Conservation (phyloP, 495 filamentous ascomycete genomes). For the Bacidia gigantensis region DNA sequence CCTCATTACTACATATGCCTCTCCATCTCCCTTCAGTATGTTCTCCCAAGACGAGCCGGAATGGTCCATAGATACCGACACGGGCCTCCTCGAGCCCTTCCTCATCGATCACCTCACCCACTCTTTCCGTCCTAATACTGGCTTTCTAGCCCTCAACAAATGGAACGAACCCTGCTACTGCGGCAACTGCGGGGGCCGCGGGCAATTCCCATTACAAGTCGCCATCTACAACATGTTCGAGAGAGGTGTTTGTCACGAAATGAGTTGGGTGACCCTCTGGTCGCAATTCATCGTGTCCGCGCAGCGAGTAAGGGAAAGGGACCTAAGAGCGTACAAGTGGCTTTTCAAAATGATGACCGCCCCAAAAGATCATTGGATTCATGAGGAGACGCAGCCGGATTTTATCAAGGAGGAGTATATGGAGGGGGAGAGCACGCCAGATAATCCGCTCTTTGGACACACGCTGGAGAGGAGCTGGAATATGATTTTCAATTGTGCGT, state of each 20-base stretch:
- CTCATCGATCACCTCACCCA: neutral
- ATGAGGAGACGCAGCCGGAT: constrained; percentile 2
- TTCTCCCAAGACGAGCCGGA: constrained; percentile 4
- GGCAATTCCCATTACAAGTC: constrained; percentile 2
- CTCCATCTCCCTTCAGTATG: constrained; percentile 4
- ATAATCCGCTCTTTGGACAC: constrained; percentile 7
- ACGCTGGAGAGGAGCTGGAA: constrained; percentile 6
- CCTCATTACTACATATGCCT: constrained; percentile 4
- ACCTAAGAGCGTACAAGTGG: neutral
- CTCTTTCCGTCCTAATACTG: constrained; percentile 3
- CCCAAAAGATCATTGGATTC: constrained; percentile 7
- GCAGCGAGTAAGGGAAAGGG: neutral
- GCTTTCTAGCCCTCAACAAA: constrained; percentile 5
- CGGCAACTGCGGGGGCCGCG: neutral
- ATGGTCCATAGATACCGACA: neutral
- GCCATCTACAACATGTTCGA: constrained; percentile 6
- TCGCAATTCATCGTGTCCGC: constrained; percentile 3
- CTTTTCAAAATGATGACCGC: neutral
- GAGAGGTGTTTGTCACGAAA: neutral
- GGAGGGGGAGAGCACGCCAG: neutral
- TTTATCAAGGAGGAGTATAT: neutral
- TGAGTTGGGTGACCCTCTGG: neutral
- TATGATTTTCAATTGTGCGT: neutral
- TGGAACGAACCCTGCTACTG: constrained; percentile 1
- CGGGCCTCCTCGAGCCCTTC: neutral